Conservation (phyloP, 1,284 basidiomycete species). For the Baeospora myosura region DNA sequence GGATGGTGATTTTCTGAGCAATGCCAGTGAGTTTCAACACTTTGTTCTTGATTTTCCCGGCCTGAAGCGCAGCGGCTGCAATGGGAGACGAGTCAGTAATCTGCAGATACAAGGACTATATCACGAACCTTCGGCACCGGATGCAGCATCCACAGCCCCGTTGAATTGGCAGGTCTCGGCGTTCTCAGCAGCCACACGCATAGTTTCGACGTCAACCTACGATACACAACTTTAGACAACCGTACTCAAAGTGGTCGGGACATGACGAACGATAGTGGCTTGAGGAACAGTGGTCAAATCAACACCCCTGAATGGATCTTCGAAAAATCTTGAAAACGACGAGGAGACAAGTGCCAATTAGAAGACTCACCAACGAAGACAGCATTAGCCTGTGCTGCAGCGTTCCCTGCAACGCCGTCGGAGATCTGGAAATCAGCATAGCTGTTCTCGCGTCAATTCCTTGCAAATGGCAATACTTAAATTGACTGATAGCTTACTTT, state of each 20-base stretch:
- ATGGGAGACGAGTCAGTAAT: too few relatives aligned
- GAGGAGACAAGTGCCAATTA: neutral
- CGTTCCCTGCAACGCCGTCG: conserved; percentile 33
- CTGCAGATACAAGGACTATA: too few relatives aligned
- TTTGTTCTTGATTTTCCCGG: conserved; percentile 47
- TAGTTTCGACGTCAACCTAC: conserved; percentile 33
- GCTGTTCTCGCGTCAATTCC: conserved; percentile 14
- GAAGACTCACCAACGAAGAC: conserved; percentile 26
- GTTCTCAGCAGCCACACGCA: conserved; percentile 31
- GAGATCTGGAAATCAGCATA: conserved; percentile 42
- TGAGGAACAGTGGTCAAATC: conserved; percentile 26
- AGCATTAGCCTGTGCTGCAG: conserved; percentile 33
- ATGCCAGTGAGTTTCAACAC: conserved; percentile 41
- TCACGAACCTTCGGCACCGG: conserved; percentile 27
- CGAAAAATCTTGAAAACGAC: neutral
- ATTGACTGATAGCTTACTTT: neutral
- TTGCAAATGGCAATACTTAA: neutral
- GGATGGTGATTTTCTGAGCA: conserved; percentile 32
- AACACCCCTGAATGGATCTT: conserved; percentile 28
- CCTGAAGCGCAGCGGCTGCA: conserved; percentile 30
- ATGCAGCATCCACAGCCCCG: conserved; percentile 34
- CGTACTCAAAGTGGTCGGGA: conserved; percentile 19
- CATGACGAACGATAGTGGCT: conserved; percentile 11
- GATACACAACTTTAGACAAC: too few relatives aligned
- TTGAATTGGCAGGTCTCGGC: conserved; percentile 40